A percentile compares a stretch with the other conserved stretches of the same genome.
Conservation (phyloP, 1,139 yeast genomes). For the Hanseniaspora uvarum region DNA sequence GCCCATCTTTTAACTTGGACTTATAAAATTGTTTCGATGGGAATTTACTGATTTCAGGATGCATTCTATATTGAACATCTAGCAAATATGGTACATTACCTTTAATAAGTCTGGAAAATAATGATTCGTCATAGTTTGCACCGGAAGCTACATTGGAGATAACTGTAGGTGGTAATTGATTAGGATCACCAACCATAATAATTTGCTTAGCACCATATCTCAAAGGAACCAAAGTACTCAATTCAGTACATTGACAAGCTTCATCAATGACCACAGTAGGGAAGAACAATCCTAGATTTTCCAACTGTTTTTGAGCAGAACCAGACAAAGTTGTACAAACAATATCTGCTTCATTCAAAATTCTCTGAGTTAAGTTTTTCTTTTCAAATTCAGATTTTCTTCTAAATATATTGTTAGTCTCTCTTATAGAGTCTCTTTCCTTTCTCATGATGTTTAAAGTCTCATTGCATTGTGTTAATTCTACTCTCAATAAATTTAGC, state of each 20-base stretch:
- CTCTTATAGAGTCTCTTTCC: slow-evolving; percentile 70
- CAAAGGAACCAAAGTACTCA: slow-evolving; percentile 84
- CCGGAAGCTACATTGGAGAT: slow-evolving; percentile 78
- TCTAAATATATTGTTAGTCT: slow-evolving; percentile 51
- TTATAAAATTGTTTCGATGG: slow-evolving; percentile 79
- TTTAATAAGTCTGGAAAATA: slow-evolving; percentile 88
- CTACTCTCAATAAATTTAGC: slow-evolving; percentile 41
- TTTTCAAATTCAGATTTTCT: slow-evolving; percentile 73
- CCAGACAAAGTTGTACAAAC: slow-evolving; percentile 92
- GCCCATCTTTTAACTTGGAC: slow-evolving; percentile 66
- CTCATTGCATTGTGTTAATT: slow-evolving; percentile 36
- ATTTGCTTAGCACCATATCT: slow-evolving; percentile 85
- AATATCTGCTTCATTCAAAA: slow-evolving; percentile 69
- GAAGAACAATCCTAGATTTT: slow-evolving; percentile 63
- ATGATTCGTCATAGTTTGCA: slow-evolving; percentile 74
- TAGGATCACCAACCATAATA: slow-evolving; percentile 98
- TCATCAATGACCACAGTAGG: slow-evolving; percentile 96
- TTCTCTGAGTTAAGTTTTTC: slow-evolving; percentile 60
- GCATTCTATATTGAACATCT: slow-evolving; percentile 89
- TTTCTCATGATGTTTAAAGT: slow-evolving; percentile 61
- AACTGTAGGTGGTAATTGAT: slow-evolving; percentile 98
- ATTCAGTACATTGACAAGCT: slow-evolving; percentile 95
- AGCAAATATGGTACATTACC: slow-evolving; percentile 54
- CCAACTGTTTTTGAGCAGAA: slow-evolving; percentile 79
- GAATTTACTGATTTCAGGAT: slow-evolving; percentile 76